phyloP scores from a whole-genome alignment of 805 yeast species.

The Pichia phayaonensis region DNA sequence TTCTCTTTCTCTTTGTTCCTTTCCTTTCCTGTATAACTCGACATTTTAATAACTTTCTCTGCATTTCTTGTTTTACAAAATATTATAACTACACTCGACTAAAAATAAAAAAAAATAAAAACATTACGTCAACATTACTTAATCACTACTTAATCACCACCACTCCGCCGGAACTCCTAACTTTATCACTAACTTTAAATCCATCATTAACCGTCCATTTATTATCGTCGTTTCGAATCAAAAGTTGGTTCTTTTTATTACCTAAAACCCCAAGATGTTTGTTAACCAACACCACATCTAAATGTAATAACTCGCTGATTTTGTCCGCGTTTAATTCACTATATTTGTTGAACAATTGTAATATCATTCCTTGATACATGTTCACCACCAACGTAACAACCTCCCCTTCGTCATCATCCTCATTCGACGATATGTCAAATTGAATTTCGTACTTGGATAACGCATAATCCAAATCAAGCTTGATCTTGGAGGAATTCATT shows the following conservation, averaged over 20 bases:
- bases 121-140: not conserved
- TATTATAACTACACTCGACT: no score
- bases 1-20: not conserved
- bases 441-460: not conserved
- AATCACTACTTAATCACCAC: not conserved
- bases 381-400: not conserved
- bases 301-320: not conserved
- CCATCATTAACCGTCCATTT: not conserved
- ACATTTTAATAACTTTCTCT: no score
- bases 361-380: constrained; percentile 5
- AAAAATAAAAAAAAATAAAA: not conserved
- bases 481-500: not conserved
- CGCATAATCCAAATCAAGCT: not conserved
- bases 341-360: not conserved
- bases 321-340: not conserved
- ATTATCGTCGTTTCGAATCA: not conserved
- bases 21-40: not conserved
- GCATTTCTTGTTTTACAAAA: not conserved
- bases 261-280: not conserved
- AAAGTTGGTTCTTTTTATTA: not conserved
- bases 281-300: not conserved
- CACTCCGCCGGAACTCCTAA: not conserved
- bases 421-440: not conserved
- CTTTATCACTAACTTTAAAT: not conserved
- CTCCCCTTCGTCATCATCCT: not conserved